phyloP scores from a whole-genome alignment of 257 asterid species.

The Orobanche coerulescens region DNA sequence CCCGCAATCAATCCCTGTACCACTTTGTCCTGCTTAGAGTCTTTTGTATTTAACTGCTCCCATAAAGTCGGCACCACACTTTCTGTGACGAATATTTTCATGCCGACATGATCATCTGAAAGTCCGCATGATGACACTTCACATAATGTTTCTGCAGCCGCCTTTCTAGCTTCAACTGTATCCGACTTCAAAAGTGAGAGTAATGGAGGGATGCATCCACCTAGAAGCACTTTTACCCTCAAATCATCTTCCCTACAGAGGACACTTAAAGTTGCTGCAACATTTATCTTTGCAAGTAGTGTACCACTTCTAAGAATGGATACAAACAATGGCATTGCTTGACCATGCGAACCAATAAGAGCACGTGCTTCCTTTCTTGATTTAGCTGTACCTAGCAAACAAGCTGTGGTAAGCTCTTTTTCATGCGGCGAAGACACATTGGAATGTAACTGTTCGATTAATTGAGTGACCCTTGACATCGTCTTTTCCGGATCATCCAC shows the following conservation, averaged over 20 bases:
- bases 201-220: constrained; percentile 86
- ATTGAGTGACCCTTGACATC: constrained; percentile 57
- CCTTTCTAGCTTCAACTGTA: constrained; percentile 62
- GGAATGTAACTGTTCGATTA: constrained; percentile 73
- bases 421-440: constrained; percentile 56
- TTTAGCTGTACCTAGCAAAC: constrained; percentile 71
- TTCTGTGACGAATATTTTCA: constrained; percentile 73
- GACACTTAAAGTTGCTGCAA: constrained; percentile 59
- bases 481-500: constrained; percentile 62
- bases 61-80: constrained; percentile 75
- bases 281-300: constrained; percentile 54
- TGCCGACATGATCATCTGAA: constrained; percentile 74
- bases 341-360: constrained; percentile 79
- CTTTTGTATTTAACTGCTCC: constrained; percentile 53
- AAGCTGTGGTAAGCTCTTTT: constrained; percentile 83
- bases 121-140: constrained; percentile 65
- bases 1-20: constrained; percentile 77
- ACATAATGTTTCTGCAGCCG: constrained; percentile 78
- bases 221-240: constrained; percentile 73
- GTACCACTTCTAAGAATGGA: constrained; percentile 75
- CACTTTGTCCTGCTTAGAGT: constrained; percentile 51
- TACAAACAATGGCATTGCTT: constrained; percentile 79
- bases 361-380: constrained; percentile 75
- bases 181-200: constrained; percentile 68
- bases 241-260: constrained; percentile 73